Conservation (phyloP, 352 stramenopile species). For the Saprolegnia parasitica region DNA sequence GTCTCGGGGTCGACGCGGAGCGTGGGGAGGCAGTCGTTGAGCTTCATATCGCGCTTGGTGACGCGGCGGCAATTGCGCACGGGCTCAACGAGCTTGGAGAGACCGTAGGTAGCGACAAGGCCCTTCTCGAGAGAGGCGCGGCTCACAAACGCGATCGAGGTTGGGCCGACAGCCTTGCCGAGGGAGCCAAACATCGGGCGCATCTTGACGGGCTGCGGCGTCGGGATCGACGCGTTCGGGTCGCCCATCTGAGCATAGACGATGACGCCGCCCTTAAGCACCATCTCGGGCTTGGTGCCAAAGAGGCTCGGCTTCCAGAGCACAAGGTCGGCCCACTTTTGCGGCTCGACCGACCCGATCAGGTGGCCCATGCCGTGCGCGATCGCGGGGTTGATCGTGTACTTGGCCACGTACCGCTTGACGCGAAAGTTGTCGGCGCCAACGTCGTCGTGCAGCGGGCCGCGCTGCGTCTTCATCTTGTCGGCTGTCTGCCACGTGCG, state of each 20-base stretch:
- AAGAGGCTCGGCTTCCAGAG: constrained; percentile 96
- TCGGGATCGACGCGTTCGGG: constrained; percentile 95
- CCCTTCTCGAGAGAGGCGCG: constrained; percentile 68
- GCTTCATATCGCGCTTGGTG: constrained; percentile 95
- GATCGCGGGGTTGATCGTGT: constrained; percentile 97
- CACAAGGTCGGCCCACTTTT: constrained; percentile 92
- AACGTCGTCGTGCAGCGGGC: constrained; percentile 82
- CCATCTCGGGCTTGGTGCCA: constrained; percentile 93
- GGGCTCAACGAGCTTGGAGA: constrained; percentile 83
- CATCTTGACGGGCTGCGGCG: constrained; percentile 94
- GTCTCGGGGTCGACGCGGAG: constrained; percentile 95
- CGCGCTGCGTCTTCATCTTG: constrained; percentile 96
- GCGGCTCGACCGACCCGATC: constrained; percentile 90
- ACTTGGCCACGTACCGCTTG: constrained; percentile 95
- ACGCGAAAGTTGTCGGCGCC: constrained; percentile 93
- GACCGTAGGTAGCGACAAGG: constrained; percentile 61
- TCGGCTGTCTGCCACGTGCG: constrained; percentile 97
- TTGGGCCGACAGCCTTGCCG: constrained; percentile 50
- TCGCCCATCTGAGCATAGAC: constrained; percentile 96
- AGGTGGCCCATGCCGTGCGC: constrained; percentile 95
- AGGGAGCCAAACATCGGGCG: constrained; percentile 90
- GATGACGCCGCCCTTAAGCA: constrained; percentile 94
- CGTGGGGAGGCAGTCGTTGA: constrained; percentile 92
- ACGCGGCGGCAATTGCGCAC: constrained; percentile 81
- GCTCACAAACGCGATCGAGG: constrained; percentile 90